These are phyloP conservation scores for Apiospora phragmitis DNA, from an alignment of 2,329 filamentous ascomycete genomes.

Conservation along the genomic window DNA sequence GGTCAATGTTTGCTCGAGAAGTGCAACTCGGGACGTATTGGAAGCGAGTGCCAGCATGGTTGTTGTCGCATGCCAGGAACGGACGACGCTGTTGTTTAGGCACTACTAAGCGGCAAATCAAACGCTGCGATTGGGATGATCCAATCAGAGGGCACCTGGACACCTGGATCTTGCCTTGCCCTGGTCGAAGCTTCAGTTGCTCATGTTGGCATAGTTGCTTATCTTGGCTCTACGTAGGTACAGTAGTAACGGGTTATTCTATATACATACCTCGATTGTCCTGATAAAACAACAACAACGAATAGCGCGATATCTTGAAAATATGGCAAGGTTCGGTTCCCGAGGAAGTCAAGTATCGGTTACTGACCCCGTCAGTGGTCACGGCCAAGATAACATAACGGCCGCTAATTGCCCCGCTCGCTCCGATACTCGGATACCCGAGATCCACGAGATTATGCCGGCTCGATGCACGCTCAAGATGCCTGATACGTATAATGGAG, in stretches of 20 bases:
- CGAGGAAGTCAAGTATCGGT: not conserved
- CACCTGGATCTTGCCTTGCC: not conserved
- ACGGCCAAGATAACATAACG: not conserved
- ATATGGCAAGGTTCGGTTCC: not conserved
- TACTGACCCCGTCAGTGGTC: not conserved
- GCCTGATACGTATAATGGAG: not conserved
- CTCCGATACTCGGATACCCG: slow-evolving; percentile 2
- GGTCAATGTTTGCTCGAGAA: not conserved
- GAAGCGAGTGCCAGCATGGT: not conserved
- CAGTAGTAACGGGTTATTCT: not conserved
- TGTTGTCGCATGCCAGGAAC: not conserved
- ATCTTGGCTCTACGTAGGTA: not conserved
- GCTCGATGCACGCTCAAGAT: not conserved
- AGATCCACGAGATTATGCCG: not conserved
- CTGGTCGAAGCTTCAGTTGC: not conserved
- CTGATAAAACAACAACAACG: not conserved
- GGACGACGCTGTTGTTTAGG: not conserved
- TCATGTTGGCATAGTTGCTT: not conserved
- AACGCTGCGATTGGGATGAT: not conserved
- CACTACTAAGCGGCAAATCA: not conserved
- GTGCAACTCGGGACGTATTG: not conserved
- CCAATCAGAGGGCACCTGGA: not conserved
- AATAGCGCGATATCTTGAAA: not conserved
- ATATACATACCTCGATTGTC: not conserved
- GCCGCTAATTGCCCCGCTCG: not conserved